Evolutionary conservation across 2,329 filamentous ascomycete genomes (phyloP), one percentile per base, ranked within the genome.

Genomic region (Xylaria sp.): DNA sequence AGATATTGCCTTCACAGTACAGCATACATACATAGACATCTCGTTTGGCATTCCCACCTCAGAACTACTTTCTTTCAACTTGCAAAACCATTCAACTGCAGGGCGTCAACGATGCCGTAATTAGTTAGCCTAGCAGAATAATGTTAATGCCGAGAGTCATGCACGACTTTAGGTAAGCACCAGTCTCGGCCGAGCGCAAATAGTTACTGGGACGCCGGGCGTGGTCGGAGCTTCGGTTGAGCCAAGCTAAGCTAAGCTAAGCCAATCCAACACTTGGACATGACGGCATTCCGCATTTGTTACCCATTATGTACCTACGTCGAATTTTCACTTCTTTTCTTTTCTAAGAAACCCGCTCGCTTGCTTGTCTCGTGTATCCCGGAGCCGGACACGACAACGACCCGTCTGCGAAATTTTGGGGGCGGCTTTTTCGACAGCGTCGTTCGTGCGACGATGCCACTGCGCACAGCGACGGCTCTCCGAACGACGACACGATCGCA

Each of bases 381-480:
- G 19, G 47, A 54, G 19, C 51, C 42, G 8, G 58, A 45, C 50
- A 64, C 51, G 51, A 62, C 45, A 17, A 42, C 39, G 14, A 42
- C 39, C 39, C 14, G 14, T 42, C 17, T 14, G 4, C 39, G 39
- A 42, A 2, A 42, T 42, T 34, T 47, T 39, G 56, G 57, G 30
- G 53, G 56, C 64, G 47, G 19, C 66, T 59, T 63, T 67, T 58
- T 39, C 60, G 69, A 69, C 57, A 55, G 66, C 60, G 66, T 62
- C 67, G 63, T 69, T 57, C 30, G 51, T 61, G 66, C 59, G 62
- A 65, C 66, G 50, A 71, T 71, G 70, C 53, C 57, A 64, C 61
- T 64, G 63, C 58, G 56, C 65, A 50, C 42, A 58, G 60, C 65
- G 34, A 63, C 59, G 27, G 50, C 48, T 50, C n/a, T 59, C 65